Conservation (phyloP, 768 basidiomycete species). For the Amanita fuliginea region DNA sequence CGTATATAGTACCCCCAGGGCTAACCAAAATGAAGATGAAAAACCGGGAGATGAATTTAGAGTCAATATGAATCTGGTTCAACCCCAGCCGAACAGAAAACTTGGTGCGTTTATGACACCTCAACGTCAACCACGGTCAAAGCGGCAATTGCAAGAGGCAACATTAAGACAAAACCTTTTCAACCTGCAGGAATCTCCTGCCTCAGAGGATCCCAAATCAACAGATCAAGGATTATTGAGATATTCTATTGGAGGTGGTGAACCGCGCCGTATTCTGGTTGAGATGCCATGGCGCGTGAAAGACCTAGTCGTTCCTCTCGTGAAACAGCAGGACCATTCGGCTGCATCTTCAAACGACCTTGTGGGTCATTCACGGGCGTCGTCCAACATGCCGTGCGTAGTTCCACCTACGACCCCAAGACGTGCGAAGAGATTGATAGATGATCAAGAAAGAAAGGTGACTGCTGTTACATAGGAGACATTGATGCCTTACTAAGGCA, state of each 20-base stretch:
- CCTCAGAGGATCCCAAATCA: not conserved
- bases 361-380: not conserved
- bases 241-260: constrained; percentile 36
- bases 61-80: not conserved
- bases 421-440: constrained; percentile 16
- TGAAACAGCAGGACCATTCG: not conserved
- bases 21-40: not conserved
- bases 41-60: not conserved
- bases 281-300: constrained; percentile 45
- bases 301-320: constrained; percentile 33
- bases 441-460: constrained; percentile 38
- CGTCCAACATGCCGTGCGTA: not conserved
- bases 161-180: not conserved
- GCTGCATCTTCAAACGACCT: not conserved
- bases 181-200: not conserved
- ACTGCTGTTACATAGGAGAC: not conserved
- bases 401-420: constrained; percentile 11
- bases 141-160: not conserved
- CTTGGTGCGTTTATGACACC: constrained; percentile 50
- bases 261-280: constrained; percentile 35
- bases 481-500: not conserved
- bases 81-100: constrained; percentile 5
- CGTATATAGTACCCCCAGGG: not conserved
- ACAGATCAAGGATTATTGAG: constrained; percentile 9
- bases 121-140: constrained; percentile 26